Base-by-base conservation (phyloP, 352 stramenopile genomes). In the Globisporangium middletonii region DNA sequence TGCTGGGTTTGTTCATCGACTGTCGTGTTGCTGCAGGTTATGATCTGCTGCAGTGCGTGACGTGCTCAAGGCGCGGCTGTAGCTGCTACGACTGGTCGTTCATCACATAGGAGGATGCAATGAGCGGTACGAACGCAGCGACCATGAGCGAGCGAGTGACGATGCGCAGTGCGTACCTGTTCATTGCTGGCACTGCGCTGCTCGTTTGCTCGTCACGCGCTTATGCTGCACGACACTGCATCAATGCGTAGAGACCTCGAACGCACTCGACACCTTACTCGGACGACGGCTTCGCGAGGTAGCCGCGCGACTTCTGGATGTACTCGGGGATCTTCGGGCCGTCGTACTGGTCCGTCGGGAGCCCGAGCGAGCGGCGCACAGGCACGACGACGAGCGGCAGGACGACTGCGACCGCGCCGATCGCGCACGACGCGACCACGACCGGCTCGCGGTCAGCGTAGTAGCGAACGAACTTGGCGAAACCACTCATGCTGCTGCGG, bases 301-400 rank as follows among this genome's bases (percentile, higher is more conserved):
- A 70, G 52, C 79, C 83, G 61, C 81, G 81, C 53, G 79, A 89
- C 70, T 88, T 89, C 60, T 81, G 74, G 38, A 90, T 77, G 59
- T 67, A 79, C 56, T 77, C 79, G 7, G 83, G 83, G 55, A 94
- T 75, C 68, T 85, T 80, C 13, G 86, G 86, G 51, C 86, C 86
- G 68, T 95, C 86, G 75, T 95, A 95, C 68, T 95, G 86, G 68
- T 95, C 83, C 50, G 86, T 95, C 12, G 86, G 86, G 50, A 92
- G 73, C 4, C 86, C 86, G 65, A 95, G 75, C 48, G 79, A 92
- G 65, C 86, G 86, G 62, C 86, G 83, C 49, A 95, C 55, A 5
- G 86, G 86, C 55, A 95, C 86, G 55, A 95, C 77, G 44, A 89
- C 78, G 12, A 94, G 62, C 50, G 86, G 86, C 27, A 93, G 62